phyloP scores from a whole-genome alignment of 2,329 filamentous ascomycete species.

The Ascocoryne sarcoides region DNA sequence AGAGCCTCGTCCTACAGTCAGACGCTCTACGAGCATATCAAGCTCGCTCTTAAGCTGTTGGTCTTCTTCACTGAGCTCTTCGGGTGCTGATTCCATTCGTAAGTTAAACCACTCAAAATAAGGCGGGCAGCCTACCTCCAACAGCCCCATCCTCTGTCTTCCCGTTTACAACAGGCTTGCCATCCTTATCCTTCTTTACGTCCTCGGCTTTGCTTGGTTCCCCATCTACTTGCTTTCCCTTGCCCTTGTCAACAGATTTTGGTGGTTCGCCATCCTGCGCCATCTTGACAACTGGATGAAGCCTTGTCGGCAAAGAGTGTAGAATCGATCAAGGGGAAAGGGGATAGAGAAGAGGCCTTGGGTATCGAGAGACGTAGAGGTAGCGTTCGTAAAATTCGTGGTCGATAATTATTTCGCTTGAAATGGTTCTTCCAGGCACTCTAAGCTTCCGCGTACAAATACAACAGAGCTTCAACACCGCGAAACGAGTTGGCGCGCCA shows the following conservation, averaged over 20 bases:
- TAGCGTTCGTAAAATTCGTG: conserved; percentile 18
- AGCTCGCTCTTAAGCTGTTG: conserved; percentile 97
- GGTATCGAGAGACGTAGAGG: neutral
- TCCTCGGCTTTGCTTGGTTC: conserved; percentile 54
- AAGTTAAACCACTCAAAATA: conserved; percentile 23
- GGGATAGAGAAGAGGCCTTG: no score
- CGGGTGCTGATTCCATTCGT: conserved; percentile 39
- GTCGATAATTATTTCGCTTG: conserved; percentile 16
- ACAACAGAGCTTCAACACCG: conserved; percentile 13
- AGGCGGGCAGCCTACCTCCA: conserved; percentile 30
- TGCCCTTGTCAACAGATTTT: conserved; percentile 85
- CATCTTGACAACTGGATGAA: conserved; percentile 42
- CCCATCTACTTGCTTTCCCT: conserved; percentile 73
- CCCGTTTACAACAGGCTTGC: conserved; percentile 60
- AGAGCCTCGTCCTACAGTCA: conserved; percentile 54
- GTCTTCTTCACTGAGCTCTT: conserved; percentile 96
- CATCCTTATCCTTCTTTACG: conserved; percentile 56
- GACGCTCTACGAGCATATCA: conserved; percentile 92
- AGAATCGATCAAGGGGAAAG: neutral
- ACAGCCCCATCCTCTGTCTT: conserved; percentile 60
- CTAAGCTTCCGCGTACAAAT: conserved; percentile 27
- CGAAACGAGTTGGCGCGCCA: conserved; percentile 9
- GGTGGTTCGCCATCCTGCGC: conserved; percentile 86
- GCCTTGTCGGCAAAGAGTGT: conserved; percentile 1
- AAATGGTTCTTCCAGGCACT: conserved; percentile 20